These are phyloP conservation scores for Triangularia verruculosa DNA, from an alignment of 2,329 filamentous ascomycete species.

Conservation along the genomic window DNA sequence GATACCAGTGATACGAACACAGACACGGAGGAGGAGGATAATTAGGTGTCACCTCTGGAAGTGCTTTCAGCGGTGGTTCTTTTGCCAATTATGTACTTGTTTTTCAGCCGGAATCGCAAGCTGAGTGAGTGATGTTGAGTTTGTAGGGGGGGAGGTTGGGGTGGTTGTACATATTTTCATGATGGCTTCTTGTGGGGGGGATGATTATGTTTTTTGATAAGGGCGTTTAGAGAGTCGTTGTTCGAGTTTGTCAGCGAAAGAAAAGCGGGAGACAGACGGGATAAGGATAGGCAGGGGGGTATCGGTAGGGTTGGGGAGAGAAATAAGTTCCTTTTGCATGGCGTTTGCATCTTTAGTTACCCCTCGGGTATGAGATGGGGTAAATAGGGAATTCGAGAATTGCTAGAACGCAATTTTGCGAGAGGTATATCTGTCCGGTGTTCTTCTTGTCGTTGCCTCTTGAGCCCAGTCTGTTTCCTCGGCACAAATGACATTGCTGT, in stretches of 20 bases:
- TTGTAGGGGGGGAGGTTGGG: not conserved
- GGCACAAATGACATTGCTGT: too few relatives aligned
- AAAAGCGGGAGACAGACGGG: not conserved
- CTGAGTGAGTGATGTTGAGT: not conserved
- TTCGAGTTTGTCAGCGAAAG: not conserved
- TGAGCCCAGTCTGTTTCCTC: too few relatives aligned
- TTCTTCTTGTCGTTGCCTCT: too few relatives aligned
- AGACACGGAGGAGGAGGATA: constrained; percentile 51
- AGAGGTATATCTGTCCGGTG: not conserved
- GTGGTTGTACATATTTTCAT: not conserved
- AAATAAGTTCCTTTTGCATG: not conserved
- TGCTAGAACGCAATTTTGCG: not conserved
- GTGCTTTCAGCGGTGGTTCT: not conserved
- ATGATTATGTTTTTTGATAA: not conserved
- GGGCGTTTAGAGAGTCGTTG: not conserved
- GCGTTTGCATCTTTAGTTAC: not conserved
- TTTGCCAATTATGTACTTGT: not conserved
- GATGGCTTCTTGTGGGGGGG: not conserved
- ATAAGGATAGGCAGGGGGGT: too few relatives aligned
- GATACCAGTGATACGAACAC: constrained; percentile 68
- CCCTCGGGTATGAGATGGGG: not conserved
- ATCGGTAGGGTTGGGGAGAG: too few relatives aligned
- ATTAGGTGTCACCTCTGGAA: not conserved
- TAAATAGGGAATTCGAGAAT: not conserved
- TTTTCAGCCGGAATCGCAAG: not conserved